These are phyloP conservation scores for Sporothrix euskadiensis DNA, from an alignment of 2,329 filamentous ascomycete genomes.

Conservation along the genomic window DNA sequence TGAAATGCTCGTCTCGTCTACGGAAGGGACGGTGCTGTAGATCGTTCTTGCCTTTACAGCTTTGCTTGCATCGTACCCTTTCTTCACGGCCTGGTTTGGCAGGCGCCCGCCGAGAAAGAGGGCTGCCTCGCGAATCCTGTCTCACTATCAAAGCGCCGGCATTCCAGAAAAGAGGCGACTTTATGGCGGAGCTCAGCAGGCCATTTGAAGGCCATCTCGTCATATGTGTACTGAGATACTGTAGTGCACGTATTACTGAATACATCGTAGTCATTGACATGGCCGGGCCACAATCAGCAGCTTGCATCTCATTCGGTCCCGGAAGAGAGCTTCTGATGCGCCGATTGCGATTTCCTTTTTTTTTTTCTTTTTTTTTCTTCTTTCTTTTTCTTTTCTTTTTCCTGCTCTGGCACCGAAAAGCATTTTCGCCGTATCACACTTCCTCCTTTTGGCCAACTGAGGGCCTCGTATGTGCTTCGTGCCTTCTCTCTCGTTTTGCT, in stretches of 20 bases:
- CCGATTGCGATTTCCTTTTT: not conserved
- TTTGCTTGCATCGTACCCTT: not conserved
- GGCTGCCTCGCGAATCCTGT: slow-evolving; percentile 23
- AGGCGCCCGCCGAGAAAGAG: slow-evolving; percentile 6
- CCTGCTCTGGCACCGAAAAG: not conserved
- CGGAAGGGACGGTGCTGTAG: not conserved
- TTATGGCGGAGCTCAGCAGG: not conserved
- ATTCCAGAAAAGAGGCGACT: slow-evolving; percentile 18
- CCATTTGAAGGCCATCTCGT: not conserved
- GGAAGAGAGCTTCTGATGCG: not conserved
- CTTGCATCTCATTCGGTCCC: slow-evolving; percentile 3
- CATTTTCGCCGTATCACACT: slow-evolving; percentile 1
- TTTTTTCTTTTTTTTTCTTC: too few species aligned
- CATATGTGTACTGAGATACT: not conserved
- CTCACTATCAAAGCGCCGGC: slow-evolving; percentile 11
- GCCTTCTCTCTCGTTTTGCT: not conserved
- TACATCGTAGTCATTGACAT: not conserved
- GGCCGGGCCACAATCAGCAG: slow-evolving; percentile 14
- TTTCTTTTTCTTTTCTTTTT: too few species aligned
- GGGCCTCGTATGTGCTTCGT: not conserved
- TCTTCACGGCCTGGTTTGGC: not conserved
- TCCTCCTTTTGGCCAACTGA: not conserved
- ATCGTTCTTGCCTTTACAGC: slow-evolving; percentile 4
- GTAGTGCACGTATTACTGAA: not conserved
- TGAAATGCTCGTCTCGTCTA: not conserved